A percentile compares a stretch with the other conserved stretches of the same genome.
Evolutionary conservation across 1,284 basidiomycete genomes (phyloP).

Genomic region (Vanrija humicola): DNA sequence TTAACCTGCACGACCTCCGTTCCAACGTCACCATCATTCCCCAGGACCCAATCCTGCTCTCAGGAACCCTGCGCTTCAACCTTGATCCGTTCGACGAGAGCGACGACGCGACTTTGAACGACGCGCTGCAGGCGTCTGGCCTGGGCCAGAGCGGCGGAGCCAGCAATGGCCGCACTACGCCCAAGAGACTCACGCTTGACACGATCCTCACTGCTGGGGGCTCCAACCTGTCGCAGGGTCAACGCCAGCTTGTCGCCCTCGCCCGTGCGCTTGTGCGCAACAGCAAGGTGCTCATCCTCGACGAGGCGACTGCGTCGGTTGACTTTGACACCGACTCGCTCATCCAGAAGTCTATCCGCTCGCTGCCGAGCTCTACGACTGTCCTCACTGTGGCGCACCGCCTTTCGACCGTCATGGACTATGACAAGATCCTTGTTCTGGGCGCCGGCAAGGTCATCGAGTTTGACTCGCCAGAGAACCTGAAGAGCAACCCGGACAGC

Average conservation of each 20-base stretch:
- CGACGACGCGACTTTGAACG: slow-evolving; percentile 61
- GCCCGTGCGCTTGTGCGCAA: slow-evolving; percentile 55
- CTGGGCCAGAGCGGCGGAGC: slow-evolving; percentile 35
- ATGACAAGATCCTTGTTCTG: slow-evolving; percentile 55
- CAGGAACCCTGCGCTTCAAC: slow-evolving; percentile 74
- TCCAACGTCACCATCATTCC: slow-evolving; percentile 57
- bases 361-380: slow-evolving; percentile 48
- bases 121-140: slow-evolving; percentile 53
- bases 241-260: slow-evolving; percentile 61
- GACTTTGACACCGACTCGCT: slow-evolving; percentile 52
- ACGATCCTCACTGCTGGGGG: slow-evolving; percentile 51
- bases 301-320: slow-evolving; percentile 53
- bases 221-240: slow-evolving; percentile 64
- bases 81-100: slow-evolving; percentile 68
- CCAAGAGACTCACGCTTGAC: slow-evolving; percentile 45
- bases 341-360: slow-evolving; percentile 53
- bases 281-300: slow-evolving; percentile 55
- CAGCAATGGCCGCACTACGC: slow-evolving; percentile 28
- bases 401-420: slow-evolving; percentile 53
- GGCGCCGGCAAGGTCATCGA: slow-evolving; percentile 55
- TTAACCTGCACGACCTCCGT: slow-evolving; percentile 63
- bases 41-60: slow-evolving; percentile 62
- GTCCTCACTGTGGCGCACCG: slow-evolving; percentile 51
- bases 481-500: slow-evolving; percentile 56
- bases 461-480: slow-evolving; percentile 58